These are phyloP conservation scores for Mycosphaerella sp. DNA, from an alignment of 2,329 filamentous ascomycete genomes.

Conservation along the genomic window DNA sequence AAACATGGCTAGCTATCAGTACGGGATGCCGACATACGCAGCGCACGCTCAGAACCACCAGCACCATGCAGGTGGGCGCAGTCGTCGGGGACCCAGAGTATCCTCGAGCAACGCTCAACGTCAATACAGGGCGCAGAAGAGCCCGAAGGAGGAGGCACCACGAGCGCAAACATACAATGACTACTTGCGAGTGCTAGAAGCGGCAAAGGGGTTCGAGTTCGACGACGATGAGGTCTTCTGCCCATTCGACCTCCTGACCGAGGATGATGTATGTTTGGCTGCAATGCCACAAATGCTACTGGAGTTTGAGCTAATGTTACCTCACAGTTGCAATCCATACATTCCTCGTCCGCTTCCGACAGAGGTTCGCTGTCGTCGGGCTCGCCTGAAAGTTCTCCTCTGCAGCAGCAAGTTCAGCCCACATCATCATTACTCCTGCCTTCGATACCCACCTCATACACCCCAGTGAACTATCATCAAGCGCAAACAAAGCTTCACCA, in stretches of 20 bases:
- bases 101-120: conserved; percentile 78
- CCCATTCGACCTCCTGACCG: conserved; percentile 76
- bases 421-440: conserved; percentile 70
- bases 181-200: conserved; percentile 85
- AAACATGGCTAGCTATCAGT: conserved; percentile 47
- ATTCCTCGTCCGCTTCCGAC: conserved; percentile 74
- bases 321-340: conserved; percentile 76
- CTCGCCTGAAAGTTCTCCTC: conserved; percentile 84
- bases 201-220: conserved; percentile 86
- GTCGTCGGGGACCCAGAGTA: conserved; percentile 74
- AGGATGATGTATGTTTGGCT: conserved; percentile 67
- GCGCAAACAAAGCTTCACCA: conserved; percentile 76
- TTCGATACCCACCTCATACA: conserved; percentile 41
- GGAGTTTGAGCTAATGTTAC: conserved; percentile 33
- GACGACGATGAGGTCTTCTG: conserved; percentile 97
- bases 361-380: conserved; percentile 91
- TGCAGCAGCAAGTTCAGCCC: conserved; percentile 71
- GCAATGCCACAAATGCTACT: conserved; percentile 2
- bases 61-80: conserved; percentile 71
- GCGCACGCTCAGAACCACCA: conserved; percentile 55
- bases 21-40: conserved; percentile 43
- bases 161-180: conserved; percentile 69
- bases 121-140: conserved; percentile 70
- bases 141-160: conserved; percentile 80
- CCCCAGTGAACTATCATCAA: conserved; percentile 55